Evolutionary conservation across 1,139 yeast species (phyloP).

Genomic region (Geotrichum fermentans): DNA sequence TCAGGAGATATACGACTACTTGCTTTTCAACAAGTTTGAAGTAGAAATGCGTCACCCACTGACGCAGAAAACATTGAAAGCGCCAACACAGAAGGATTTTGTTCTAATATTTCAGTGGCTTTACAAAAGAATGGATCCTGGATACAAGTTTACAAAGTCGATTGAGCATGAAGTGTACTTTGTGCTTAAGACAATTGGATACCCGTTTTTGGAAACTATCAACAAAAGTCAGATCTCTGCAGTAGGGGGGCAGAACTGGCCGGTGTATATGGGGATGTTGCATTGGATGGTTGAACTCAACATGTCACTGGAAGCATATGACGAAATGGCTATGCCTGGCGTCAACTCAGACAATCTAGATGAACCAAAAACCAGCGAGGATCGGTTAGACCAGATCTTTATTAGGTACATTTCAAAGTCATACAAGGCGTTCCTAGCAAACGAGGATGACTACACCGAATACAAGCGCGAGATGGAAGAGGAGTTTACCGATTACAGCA

Average conservation of each 20-base stretch:
- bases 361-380: slow-evolving; percentile 39
- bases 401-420: slow-evolving; percentile 62
- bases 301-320: slow-evolving; percentile 43
- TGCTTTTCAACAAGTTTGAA: slow-evolving; percentile 62
- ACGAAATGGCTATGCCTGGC: neutral
- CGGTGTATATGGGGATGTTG: slow-evolving; percentile 70
- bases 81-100: slow-evolving; percentile 88
- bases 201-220: slow-evolving; percentile 77
- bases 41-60: slow-evolving; percentile 67
- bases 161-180: slow-evolving; percentile 74
- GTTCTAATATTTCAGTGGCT: slow-evolving; percentile 73
- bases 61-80: slow-evolving; percentile 58
- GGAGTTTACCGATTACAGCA: slow-evolving; percentile 36
- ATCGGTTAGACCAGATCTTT: slow-evolving; percentile 53
- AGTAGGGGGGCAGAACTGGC: slow-evolving; percentile 91
- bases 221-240: slow-evolving; percentile 84
- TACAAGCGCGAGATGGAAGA: slow-evolving; percentile 52
- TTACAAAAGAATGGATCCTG: slow-evolving; percentile 73
- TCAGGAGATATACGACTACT: slow-evolving; percentile 48
- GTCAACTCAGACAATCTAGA: neutral
- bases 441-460: slow-evolving; percentile 48
- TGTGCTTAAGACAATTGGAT: slow-evolving; percentile 58
- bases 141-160: slow-evolving; percentile 60
- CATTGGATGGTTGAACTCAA: slow-evolving; percentile 70
- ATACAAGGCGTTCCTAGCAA: slow-evolving; percentile 61